phyloP scores from a whole-genome alignment of 768 basidiomycete genomes.

The Leccinum longicurvipes region DNA sequence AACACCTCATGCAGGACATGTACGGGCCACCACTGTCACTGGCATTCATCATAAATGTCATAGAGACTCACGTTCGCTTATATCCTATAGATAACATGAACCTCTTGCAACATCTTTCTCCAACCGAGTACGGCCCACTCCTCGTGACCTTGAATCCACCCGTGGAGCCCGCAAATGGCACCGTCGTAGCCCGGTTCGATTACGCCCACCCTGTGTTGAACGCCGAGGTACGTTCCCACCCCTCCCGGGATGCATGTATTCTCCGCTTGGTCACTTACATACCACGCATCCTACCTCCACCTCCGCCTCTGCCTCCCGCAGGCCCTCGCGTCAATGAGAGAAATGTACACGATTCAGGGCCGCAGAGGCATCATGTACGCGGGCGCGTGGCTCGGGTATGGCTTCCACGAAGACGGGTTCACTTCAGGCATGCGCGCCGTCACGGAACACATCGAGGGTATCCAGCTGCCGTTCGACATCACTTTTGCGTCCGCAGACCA shows the following conservation, averaged over 20 bases:
- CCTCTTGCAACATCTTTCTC: conserved; percentile 63
- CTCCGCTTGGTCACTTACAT: too few species aligned
- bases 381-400: conserved; percentile 73
- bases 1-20: conserved; percentile 38
- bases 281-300: neutral
- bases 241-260: too few species aligned
- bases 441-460: conserved; percentile 25
- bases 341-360: conserved; percentile 58
- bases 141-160: conserved; percentile 75
- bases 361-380: conserved; percentile 58
- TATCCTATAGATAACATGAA: conserved; percentile 67
- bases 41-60: neutral
- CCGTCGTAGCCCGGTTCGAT: conserved; percentile 48
- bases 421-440: conserved; percentile 40
- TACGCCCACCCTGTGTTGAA: conserved; percentile 74
- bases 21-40: conserved; percentile 21
- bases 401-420: conserved; percentile 83
- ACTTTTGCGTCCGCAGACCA: conserved; percentile 32
- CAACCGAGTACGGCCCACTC: conserved; percentile 53
- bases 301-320: conserved; percentile 10
- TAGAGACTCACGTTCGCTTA: neutral
- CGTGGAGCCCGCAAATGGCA: conserved; percentile 42
- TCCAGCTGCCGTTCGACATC: conserved; percentile 43
- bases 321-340: conserved; percentile 54
- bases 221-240: conserved; percentile 34